Evolutionary conservation across 2,329 filamentous ascomycete genomes (phyloP).

Genomic region (Fusarium scirpi): DNA sequence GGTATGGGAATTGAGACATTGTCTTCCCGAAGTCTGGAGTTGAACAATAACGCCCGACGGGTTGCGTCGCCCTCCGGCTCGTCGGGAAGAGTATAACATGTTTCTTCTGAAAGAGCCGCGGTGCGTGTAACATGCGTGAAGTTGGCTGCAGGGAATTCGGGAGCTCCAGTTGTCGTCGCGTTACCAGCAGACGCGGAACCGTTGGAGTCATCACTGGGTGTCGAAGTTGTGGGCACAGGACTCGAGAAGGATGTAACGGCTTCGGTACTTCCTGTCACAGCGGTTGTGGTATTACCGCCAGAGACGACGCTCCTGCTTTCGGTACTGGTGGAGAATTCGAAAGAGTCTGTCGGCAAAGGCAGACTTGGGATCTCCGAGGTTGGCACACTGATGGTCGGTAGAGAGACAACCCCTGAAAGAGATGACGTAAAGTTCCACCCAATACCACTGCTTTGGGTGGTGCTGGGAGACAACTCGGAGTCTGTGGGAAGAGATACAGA

Average conservation of each 20-base stretch:
- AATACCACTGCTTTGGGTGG: background rate
- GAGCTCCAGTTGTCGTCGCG: conserved; percentile 15
- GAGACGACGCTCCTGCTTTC: background rate
- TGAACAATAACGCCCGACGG: conserved; percentile 49
- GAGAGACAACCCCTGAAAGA: conserved; percentile 10
- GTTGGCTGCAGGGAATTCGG: conserved; percentile 47
- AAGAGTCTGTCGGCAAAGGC: conserved; percentile 7
- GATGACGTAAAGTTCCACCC: conserved; percentile 16
- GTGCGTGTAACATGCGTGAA: conserved; percentile 51
- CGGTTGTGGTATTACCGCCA: background rate
- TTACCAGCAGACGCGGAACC: conserved; percentile 22
- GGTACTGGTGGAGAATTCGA: background rate
- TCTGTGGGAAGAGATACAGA: background rate
- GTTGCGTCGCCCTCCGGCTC: conserved; percentile 40
- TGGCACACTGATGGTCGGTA: conserved; percentile 26
- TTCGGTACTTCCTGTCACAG: conserved; percentile 2
- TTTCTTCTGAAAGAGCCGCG: conserved; percentile 44
- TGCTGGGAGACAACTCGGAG: background rate
- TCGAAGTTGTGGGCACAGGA: conserved; percentile 16
- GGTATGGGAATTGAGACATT: conserved; percentile 52
- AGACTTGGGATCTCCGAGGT: conserved; percentile 11
- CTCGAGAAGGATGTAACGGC: conserved; percentile 33
- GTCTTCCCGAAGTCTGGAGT: conserved; percentile 46
- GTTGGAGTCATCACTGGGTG: conserved; percentile 1
- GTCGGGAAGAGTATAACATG: conserved; percentile 49